Evolutionary conservation across 106 monocot species (phyloP), one percentile per base, ranked within the genome.

Genomic region (Platanthera zijinensis): DNA sequence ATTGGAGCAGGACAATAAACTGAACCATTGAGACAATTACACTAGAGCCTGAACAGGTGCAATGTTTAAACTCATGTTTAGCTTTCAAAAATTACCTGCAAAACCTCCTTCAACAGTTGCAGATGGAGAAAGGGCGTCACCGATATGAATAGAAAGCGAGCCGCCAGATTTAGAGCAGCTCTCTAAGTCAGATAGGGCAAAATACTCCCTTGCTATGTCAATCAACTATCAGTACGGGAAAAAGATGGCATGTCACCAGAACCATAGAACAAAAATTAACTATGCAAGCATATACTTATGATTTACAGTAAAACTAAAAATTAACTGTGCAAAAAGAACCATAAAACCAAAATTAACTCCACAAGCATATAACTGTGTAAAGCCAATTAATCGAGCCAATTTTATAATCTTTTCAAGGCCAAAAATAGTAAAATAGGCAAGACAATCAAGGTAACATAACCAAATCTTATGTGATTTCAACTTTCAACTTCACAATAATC

Each of bases 51-150:
- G 7, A 67, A 39, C 67, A 10, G 32, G 32, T 63, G 5, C 4
- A 30, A 67, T 30, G 12, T 32, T 39, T 25, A 22, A 67, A 39
- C 39, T 67, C 67, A 39, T 18, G 5, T 59, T 59, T 67, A 67
- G 32, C 32, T 48, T 49, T 25, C 47, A 48, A 57, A 76, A 66
- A 12, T 79, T 82, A 95, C 95, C 95, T 69, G 95, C 95, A 87
- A 92, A 95, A 15, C 95, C 95, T 82, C 95, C 95, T 77, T 81
- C 78, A 84, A 90, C 74, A 48, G 73, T 76, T 19, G 75, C 81
- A 80, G 76, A 77, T 78, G 88, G 80, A 76, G 92, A 95, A 76
- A 95, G 84, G 30, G 95, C 95, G 85, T 95, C 92, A 19, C 90
- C 95, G 77, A 95, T 76, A 56, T 82, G 86, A 61, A 92, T 77